These are phyloP conservation scores for Yamagishiella unicocca DNA, from an alignment of 139 green algal species.

Conservation along the genomic window DNA sequence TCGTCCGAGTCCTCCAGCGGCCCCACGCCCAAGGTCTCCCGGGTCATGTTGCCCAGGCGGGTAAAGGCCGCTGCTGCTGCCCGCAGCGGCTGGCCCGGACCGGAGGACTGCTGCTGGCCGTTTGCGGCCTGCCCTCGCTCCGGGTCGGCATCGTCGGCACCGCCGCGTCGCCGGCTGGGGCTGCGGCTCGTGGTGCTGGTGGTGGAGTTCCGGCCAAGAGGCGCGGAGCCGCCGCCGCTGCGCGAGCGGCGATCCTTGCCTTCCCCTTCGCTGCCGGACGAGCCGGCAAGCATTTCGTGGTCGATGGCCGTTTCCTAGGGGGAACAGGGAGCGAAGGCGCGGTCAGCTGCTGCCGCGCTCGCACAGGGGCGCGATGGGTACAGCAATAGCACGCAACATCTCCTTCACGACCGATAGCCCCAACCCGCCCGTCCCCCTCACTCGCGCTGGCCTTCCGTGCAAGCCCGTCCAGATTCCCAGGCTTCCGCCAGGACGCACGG, in stretches of 20 bases:
- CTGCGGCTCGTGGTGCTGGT: neutral
- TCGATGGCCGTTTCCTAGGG: conserved; percentile 29
- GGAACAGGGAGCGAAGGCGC: neutral
- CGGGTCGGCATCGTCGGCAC: neutral
- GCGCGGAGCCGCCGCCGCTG: neutral
- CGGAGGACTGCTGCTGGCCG: neutral
- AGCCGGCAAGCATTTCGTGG: conserved; percentile 39
- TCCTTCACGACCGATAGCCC: too few relatives aligned
- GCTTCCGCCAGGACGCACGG: too few relatives aligned
- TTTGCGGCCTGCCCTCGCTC: neutral
- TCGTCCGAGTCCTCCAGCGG: conserved; percentile 40
- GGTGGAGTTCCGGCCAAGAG: neutral
- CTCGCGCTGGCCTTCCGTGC: too few relatives aligned
- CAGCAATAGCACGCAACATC: too few relatives aligned
- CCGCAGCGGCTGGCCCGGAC: neutral
- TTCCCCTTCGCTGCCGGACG: neutral
- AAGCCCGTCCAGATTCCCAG: too few relatives aligned
- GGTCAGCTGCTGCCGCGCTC: too few relatives aligned
- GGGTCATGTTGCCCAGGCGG: neutral
- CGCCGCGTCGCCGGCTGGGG: conserved; percentile 25
- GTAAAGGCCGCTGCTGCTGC: neutral
- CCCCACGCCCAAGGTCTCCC: conserved; percentile 13
- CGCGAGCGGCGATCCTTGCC: neutral
- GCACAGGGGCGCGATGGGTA: too few relatives aligned
- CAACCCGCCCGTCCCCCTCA: too few relatives aligned